A percentile compares a stretch with the other conserved stretches of the same genome.
Conservation (phyloP, 805 yeast genomes). For the Myxozyma monticola region DNA sequence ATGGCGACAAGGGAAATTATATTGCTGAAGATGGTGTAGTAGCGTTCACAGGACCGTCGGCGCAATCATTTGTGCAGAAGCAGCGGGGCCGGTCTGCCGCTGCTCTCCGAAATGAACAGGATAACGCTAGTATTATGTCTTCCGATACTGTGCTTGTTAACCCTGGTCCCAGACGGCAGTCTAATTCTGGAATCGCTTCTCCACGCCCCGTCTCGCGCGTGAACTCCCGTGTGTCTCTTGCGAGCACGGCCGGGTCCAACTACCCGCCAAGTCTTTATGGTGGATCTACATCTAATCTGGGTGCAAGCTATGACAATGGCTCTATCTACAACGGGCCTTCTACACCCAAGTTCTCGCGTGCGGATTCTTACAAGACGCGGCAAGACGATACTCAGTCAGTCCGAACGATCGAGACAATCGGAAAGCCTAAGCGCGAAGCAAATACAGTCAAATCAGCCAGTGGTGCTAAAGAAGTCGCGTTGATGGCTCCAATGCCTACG, state of each 20-base stretch:
- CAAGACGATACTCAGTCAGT: constrained; percentile 12
- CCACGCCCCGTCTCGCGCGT: neutral
- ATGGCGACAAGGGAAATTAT: neutral
- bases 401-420: constrained; percentile 20
- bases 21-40: constrained; percentile 22
- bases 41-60: constrained; percentile 17
- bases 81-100: constrained; percentile 11
- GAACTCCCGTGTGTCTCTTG: constrained; percentile 6
- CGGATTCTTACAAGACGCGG: constrained; percentile 1
- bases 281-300: constrained; percentile 7
- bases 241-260: neutral
- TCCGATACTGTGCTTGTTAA: constrained; percentile 11
- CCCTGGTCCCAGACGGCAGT: neutral
- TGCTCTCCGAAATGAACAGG: too few species aligned
- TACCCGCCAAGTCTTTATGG: constrained; percentile 3
- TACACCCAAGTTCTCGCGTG: neutral
- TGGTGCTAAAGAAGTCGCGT: constrained; percentile 24
- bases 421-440: constrained; percentile 12
- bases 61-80: constrained; percentile 11
- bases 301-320: constrained; percentile 4
- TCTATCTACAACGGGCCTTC: constrained; percentile 3
- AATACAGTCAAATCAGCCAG: constrained; percentile 24
- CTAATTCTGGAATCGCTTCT: too few species aligned
- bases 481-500: constrained; percentile 27
- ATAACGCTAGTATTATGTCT: constrained; percentile 12